These are phyloP conservation scores for Xerocomellus dryophilus DNA, from an alignment of 768 basidiomycete species.

Conservation along the genomic window DNA sequence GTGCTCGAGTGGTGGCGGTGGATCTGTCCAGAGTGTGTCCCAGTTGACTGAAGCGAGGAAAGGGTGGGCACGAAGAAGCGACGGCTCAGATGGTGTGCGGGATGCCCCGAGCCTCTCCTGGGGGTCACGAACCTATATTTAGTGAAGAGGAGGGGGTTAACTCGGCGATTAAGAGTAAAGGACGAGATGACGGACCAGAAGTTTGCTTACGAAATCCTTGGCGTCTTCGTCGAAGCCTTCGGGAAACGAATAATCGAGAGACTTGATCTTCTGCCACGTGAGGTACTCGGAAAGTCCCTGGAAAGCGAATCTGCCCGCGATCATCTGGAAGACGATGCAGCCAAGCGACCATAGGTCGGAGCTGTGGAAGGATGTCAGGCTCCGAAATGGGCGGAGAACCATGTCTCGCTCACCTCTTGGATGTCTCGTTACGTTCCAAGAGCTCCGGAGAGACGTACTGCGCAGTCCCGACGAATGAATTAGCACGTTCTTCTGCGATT, in stretches of 20 bases:
- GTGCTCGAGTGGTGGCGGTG: constrained; percentile 54
- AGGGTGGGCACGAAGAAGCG: constrained; percentile 52
- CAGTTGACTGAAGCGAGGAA: constrained; percentile 62
- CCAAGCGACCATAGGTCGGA: constrained; percentile 96
- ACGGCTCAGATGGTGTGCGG: constrained; percentile 38
- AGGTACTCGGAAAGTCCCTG: constrained; percentile 88
- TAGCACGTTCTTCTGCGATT: constrained; percentile 47
- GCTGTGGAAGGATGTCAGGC: constrained; percentile 36
- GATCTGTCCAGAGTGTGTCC: constrained; percentile 63
- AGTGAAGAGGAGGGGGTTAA: constrained; percentile 1
- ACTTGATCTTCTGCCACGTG: constrained; percentile 92
- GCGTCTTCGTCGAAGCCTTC: constrained; percentile 81
- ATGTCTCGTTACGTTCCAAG: constrained; percentile 67
- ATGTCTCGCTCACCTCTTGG: constrained; percentile 56
- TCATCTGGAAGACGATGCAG: constrained; percentile 91
- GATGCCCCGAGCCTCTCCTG: constrained; percentile 55
- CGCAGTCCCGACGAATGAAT: constrained; percentile 86
- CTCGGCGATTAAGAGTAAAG: not conserved
- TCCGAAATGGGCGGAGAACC: not conserved
- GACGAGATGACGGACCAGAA: constrained; percentile 52
- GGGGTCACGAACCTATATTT: constrained; percentile 56
- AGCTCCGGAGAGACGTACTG: constrained; percentile 91
- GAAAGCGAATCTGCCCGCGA: constrained; percentile 90
- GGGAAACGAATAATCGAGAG: constrained; percentile 82
- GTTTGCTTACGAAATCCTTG: constrained; percentile 69